These are phyloP conservation scores for Vigna angularis DNA, from an alignment of 306 rosid species.

Conservation along the genomic window DNA sequence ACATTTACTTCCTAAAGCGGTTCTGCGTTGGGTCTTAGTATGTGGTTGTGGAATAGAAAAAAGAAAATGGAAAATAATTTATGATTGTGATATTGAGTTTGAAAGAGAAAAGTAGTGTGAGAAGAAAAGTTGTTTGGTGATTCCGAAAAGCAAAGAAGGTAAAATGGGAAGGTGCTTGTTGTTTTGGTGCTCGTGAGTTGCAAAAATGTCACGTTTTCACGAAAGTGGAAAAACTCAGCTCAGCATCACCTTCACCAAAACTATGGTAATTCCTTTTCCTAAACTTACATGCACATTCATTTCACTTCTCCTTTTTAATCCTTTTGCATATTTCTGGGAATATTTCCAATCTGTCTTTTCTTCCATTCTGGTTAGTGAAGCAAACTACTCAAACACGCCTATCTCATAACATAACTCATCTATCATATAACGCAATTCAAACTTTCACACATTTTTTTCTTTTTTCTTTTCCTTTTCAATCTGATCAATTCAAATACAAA, in stretches of 20 bases:
- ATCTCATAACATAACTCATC: background rate
- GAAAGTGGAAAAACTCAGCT: conserved; percentile 36
- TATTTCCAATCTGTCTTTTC: conserved; percentile 39
- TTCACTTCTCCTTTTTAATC: conserved; percentile 15
- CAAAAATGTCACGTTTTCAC: conserved; percentile 48
- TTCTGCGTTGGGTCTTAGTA: background rate
- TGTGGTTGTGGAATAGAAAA: background rate
- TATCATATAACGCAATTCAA: background rate
- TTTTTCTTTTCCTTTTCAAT: background rate
- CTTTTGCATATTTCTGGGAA: conserved; percentile 24
- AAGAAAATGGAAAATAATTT: too few species aligned
- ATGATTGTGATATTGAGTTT: too few species aligned
- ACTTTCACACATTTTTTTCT: background rate
- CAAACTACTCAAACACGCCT: background rate
- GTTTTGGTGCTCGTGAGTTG: conserved; percentile 41
- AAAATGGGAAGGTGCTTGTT: conserved; percentile 47
- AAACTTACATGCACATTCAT: conserved; percentile 2
- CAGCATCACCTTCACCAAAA: background rate
- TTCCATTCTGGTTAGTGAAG: conserved; percentile 29
- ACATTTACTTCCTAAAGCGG: background rate
- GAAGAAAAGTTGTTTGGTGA: conserved; percentile 47
- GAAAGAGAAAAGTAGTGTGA: background rate
- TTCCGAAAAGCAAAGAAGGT: conserved; percentile 55
- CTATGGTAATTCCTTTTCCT: background rate
- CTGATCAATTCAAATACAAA: too few species aligned